Base-by-base conservation (phyloP, 129 eudicot genomes). In the Escallonia herrerae region DNA sequence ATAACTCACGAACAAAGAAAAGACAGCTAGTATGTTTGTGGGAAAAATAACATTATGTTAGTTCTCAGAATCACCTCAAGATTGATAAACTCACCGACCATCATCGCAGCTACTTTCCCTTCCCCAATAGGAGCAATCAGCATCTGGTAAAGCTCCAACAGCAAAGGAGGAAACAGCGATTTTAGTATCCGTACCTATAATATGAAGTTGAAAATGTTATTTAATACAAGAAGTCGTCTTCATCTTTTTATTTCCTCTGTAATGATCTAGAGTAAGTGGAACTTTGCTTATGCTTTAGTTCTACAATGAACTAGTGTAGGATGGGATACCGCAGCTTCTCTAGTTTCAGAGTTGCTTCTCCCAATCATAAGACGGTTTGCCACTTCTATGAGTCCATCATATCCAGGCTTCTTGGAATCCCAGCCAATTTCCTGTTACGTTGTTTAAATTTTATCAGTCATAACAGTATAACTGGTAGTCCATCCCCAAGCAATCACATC, bases 361-460 rank as follows among this genome's bases (percentile, higher is more conserved):
- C 91, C 96, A 62, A 86, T 48, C 91, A 89, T 79, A 43, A 93
- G 87, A 53, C 87, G 80, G 66, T 89, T 85, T 46, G 91, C 96
- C 7, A 93, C 90, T 73, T 93, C 99, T 53, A 93, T 93, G 22
- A 93, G 66, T 66, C 99, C 99, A 73, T 93, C 95, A 48, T 93
- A 93, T 57, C 96, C 96, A 9, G 83, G 75, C 74, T 83, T 93
- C 65, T 86, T 84, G 4, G 99, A 93, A 63, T 93, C 96, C 96
- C 99, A 88, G 43, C 99, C 96, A 64, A 78, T 82, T 70, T 93
- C 99, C 98, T 91, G 77, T 14, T 7, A 37, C 33, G 1, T 22
- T 22, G 33, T 22, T 22, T 22, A 22, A 22, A 22, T 22, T 22
- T 53, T 53, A 53, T 53, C 58, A 53, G 7, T 53, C 58, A 4